These are phyloP conservation scores for Dioscorea cayenensis DNA, from an alignment of 116 monocot genomes.

Conservation along the genomic window DNA sequence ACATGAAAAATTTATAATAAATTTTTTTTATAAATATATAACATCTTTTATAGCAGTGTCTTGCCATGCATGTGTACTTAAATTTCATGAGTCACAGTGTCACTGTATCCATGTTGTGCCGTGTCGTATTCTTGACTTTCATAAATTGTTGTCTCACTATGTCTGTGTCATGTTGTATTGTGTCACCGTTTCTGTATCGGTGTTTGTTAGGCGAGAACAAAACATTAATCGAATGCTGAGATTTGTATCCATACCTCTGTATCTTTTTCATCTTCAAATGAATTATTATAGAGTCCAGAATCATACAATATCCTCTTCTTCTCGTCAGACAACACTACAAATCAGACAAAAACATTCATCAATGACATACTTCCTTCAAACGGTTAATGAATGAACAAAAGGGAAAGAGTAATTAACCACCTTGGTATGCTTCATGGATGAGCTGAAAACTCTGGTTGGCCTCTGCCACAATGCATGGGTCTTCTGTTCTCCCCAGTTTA, in stretches of 20 bases:
- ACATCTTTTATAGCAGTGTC: too few species aligned
- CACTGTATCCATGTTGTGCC: too few species aligned
- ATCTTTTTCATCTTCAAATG: constrained; percentile 33
- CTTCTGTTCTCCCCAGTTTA: constrained; percentile 27
- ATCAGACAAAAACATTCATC: background rate
- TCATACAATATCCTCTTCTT: constrained; percentile 48
- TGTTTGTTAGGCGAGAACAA: too few species aligned
- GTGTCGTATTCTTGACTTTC: too few species aligned
- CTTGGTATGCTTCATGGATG: constrained; percentile 71
- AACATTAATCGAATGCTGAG: background rate
- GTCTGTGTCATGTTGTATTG: too few species aligned
- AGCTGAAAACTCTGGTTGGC: constrained; percentile 59
- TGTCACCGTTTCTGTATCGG: too few species aligned
- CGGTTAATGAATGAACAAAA: background rate
- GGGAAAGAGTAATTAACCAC: constrained; percentile 4
- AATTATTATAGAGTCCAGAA: constrained; percentile 30
- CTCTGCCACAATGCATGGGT: constrained; percentile 31
- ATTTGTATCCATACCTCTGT: constrained; percentile 13
- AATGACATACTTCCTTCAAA: too few species aligned
- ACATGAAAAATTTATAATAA: too few species aligned
- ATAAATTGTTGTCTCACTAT: too few species aligned
- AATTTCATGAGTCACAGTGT: too few species aligned
- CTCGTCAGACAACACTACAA: constrained; percentile 53
- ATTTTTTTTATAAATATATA: too few species aligned
- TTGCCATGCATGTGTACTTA: too few species aligned